Base-by-base conservation (phyloP, 2,329 filamentous ascomycete species). In the Neonectria sp. region DNA sequence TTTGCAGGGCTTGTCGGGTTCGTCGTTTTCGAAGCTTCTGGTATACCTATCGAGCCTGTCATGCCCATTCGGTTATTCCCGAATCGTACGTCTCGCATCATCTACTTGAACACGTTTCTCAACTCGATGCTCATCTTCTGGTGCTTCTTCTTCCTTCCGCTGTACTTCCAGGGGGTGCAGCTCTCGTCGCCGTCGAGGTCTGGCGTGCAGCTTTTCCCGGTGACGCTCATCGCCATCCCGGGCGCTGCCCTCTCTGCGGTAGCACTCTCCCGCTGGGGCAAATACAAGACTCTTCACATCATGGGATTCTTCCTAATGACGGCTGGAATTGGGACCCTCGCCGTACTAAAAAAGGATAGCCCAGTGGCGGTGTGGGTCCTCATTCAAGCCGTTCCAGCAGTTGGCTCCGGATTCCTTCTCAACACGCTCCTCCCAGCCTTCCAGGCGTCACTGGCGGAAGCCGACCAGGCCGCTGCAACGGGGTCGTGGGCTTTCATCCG, bases 141-240 rank as follows among this genome's bases (percentile, higher is more conserved):
- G 78, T 68, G 75, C 4, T 71, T 79, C 53, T 82, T 80, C 73
- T 85, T 84, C 67, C 60, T 85, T 1, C 83, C 85, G 0, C 60
- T 86, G 2, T 86, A 85, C 71, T 86, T 86, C 69, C 83, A 86
- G 60, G 78, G 76, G 1, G 81, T 86, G 0, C 74, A 75, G 6
- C 59, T 73, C 1, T 75, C 77, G 5, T 73, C 75, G 0, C 79
- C 85, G 0, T 69, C 73, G 0, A 67, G 76, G 0, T 73, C 81
- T 0, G 82, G 79, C 1, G 73, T 82, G 1, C 69, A 76, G 9
- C 61, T 82, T 35, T 75, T 84, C 49, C 72, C 78, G 49, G 67
- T 73, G 0, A 71, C 76, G 1, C 63, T 79, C 0, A 74, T 78
- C 15, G 73, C 71, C 1, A 68, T 81, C 17, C 76, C 79, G 0